These are phyloP conservation scores for Dovyalis caffra DNA, from an alignment of 345 rosid genomes.

Conservation along the genomic window DNA sequence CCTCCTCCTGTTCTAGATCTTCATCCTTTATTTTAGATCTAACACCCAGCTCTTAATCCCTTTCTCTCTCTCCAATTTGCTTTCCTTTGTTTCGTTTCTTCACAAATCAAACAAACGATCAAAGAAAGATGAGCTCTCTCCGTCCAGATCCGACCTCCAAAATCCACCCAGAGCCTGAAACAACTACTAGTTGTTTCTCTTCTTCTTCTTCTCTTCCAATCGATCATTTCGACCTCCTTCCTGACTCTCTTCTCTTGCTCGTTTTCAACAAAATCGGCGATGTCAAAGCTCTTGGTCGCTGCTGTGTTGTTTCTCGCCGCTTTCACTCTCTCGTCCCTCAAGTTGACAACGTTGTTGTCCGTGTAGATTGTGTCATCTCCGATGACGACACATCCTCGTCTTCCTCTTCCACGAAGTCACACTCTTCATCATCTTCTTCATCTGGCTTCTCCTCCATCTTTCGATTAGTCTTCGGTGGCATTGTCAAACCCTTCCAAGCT, in stretches of 20 bases:
- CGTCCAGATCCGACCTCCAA: slow-evolving; percentile 52
- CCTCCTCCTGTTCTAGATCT: not conserved
- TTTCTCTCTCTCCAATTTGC: not conserved
- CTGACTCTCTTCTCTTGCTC: slow-evolving; percentile 69
- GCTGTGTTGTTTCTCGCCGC: slow-evolving; percentile 78
- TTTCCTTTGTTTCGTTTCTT: not conserved
- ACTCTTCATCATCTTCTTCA: slow-evolving; percentile 25
- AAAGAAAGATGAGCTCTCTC: not conserved
- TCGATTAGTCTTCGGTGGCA: slow-evolving; percentile 57
- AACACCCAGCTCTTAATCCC: not conserved
- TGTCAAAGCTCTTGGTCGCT: slow-evolving; percentile 88
- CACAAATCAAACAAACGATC: too few species aligned
- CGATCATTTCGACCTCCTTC: slow-evolving; percentile 91
- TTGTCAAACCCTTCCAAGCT: slow-evolving; percentile 79
- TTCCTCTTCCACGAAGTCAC: slow-evolving; percentile 50
- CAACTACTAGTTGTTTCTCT: not conserved
- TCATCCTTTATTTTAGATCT: too few species aligned
- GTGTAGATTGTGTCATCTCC: slow-evolving; percentile 91
- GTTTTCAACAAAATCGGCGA: slow-evolving; percentile 86
- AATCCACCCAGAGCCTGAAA: slow-evolving; percentile 47
- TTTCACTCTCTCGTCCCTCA: slow-evolving; percentile 74
- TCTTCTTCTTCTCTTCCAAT: slow-evolving; percentile 3
- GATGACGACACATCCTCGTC: slow-evolving; percentile 61
- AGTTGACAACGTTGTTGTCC: slow-evolving; percentile 82
- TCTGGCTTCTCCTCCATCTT: slow-evolving; percentile 45